Conservation (phyloP, 208 protist species). For the Crithidia mellificae region DNA sequence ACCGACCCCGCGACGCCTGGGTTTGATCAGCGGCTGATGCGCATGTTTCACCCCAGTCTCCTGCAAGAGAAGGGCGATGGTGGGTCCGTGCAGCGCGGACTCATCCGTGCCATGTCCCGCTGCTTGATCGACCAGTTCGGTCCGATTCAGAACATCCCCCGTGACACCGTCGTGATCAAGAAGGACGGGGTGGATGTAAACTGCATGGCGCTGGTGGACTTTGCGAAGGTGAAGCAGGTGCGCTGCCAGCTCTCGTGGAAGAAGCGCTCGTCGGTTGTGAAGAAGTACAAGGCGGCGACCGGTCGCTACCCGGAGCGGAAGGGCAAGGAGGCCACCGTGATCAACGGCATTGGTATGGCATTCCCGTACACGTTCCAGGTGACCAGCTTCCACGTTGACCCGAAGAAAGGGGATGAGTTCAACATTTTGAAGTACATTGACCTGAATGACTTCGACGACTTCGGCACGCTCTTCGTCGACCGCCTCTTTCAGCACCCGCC, state of each 20-base stretch:
- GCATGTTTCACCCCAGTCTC: slow-evolving; percentile 73
- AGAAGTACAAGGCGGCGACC: slow-evolving; percentile 22
- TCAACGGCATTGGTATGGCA: slow-evolving; percentile 35
- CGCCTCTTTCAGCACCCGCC: slow-evolving; percentile 57
- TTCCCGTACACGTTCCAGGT: slow-evolving; percentile 60
- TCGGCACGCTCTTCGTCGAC: slow-evolving; percentile 72
- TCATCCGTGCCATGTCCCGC: slow-evolving; percentile 81
- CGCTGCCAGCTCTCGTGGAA: slow-evolving; percentile 74
- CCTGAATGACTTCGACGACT: slow-evolving; percentile 70
- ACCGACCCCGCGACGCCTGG: slow-evolving; percentile 68
- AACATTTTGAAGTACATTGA: slow-evolving; percentile 67
- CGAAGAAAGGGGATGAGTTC: slow-evolving; percentile 39
- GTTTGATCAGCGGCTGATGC: slow-evolving; percentile 74
- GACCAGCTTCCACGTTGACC: slow-evolving; percentile 72
- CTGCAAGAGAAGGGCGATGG: slow-evolving; percentile 35
- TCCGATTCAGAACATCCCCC: slow-evolving; percentile 47
- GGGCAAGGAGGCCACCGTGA: slow-evolving; percentile 15
- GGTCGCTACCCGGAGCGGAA: slow-evolving; percentile 11
- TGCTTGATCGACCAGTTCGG: slow-evolving; percentile 64
- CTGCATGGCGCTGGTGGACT: slow-evolving; percentile 82
- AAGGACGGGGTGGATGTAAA: slow-evolving; percentile 53
- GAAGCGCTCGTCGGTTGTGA: slow-evolving; percentile 35
- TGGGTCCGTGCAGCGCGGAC: slow-evolving; percentile 58
- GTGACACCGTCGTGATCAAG: slow-evolving; percentile 52
- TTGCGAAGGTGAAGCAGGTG: slow-evolving; percentile 58